Conservation (phyloP, 257 asterid genomes). For the Apocynum venetum region DNA sequence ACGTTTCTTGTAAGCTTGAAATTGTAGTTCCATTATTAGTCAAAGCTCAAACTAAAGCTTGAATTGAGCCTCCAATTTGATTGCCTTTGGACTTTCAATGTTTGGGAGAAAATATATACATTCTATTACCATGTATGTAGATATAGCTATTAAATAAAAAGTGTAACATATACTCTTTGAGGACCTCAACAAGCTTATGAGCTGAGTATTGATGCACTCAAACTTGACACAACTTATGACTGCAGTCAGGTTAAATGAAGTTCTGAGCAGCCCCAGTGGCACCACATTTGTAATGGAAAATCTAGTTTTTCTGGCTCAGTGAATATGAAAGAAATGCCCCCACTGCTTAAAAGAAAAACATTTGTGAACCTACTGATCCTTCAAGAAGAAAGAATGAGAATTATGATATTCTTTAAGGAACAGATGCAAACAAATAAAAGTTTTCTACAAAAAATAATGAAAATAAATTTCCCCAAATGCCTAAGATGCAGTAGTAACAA, state of each 20-base stretch:
- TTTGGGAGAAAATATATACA: not conserved
- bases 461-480: not conserved
- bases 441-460: not conserved
- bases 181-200: not conserved
- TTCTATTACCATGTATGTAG: not conserved
- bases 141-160: not conserved
- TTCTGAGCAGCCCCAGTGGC: not conserved
- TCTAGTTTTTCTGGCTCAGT: not conserved
- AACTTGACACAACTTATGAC: not conserved
- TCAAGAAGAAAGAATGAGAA: slow-evolving; percentile 1
- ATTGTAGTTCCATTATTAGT: not conserved
- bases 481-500: not conserved
- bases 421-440: not conserved
- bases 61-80: not conserved
- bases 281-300: not conserved
- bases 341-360: not conserved
- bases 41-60: slow-evolving; percentile 1
- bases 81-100: not conserved
- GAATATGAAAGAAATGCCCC: not conserved
- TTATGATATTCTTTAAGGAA: not conserved
- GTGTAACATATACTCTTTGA: not conserved
- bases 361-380: not conserved
- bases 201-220: not conserved
- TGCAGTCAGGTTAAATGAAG: not conserved
- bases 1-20: not conserved